Base-by-base conservation (phyloP, 2,329 filamentous ascomycete genomes). In the Aspergillus ustus region DNA sequence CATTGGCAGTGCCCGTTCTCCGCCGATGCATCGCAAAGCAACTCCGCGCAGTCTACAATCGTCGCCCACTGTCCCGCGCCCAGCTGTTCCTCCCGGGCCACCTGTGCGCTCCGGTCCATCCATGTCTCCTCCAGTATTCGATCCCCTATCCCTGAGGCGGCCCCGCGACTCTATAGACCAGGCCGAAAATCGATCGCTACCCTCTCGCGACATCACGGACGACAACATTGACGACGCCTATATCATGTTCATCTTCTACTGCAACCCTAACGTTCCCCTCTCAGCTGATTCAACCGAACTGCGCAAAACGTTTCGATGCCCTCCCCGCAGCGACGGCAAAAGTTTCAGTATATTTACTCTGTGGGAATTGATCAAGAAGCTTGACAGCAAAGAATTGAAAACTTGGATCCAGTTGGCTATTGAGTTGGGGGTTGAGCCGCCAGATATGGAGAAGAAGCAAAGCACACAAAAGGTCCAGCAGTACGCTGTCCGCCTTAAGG, bases 381-480 rank as follows among this genome's bases (percentile, higher is more conserved):
- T 96, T 56, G 91, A 96, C 66, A 80, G 82, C 22, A 93, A 91
- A 72, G 91, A 96, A 71, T 88, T 97, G 75, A 95, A 93, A 77
- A 97, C 93, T 0, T 97, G 93, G 93, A 91, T 91, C 45, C 91
- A 97, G 74, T 75, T 97, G 67, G 93, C 92, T 0, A 85, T 93
- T 57, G 90, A 90, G 70, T 81, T 97, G n/a, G 93, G 94, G 9
- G 94, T 97, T 17, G 91, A 96, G 71, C 90, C 90, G 3, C 92
- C 93, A 2, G 90, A 92, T 62, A 82, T 88, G 25, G 87, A 90
- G 62, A 95, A 94, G 75, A 91, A 92, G 28, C 91, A 96, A 78
- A 96, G 92, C 74, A 89, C 91, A 1, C 94, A 97, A 73, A 97
- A 97, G 76, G 90, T 97, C 61, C 92, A 96, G 75, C 93, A 97